Evolutionary conservation across 352 stramenopile genomes (phyloP), one percentile per base, ranked within the genome.

Genomic region (Pythium aphanidermatum): DNA sequence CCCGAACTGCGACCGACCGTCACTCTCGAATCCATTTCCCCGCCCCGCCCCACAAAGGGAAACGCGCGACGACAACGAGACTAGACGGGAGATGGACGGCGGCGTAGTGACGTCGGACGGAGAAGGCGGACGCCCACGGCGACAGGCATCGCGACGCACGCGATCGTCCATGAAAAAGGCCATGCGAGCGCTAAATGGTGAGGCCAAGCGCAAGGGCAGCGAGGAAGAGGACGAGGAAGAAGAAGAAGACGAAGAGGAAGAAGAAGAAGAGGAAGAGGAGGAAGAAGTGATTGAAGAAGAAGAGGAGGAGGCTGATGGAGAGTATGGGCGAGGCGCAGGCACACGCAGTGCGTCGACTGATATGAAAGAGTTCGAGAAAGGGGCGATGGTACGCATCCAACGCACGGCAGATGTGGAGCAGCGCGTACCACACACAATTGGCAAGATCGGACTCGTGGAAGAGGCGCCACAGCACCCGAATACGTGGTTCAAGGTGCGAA

Each of bases 401-500:
- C 74, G 69, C 51, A 93, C 76, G 27, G 61, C 79, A 5, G 78
- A 93, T 42, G 82, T 93, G 9, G 82, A 91, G 25, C 78, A 91
- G 62, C 78, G 82, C 30, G 70, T 93, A 34, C 78, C 82, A 12
- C 82, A 93, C 41, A 93, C 81, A 7, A 59, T 82, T 6, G 54
- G 72, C 55, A 91, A 93, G 62, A 55, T 93, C 20, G 82, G 82
- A 16, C 56, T 89, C 16, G 79, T 93, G 24, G 79, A 91, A 44
- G 82, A 93, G 27, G 71, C 83, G 0, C 82, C 82, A 27, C 72
- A 77, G 45, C 82, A 93, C 51, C 82, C 82, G 8, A 93, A 91
- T 38, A 93, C 82, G 50, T 93, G 82, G 82, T 90, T 87, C 48
- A 85, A 79, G 48, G 82, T 93, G 50, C 70, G 82, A 5, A 90